phyloP scores from a whole-genome alignment of 1,284 basidiomycete genomes.

The Pascua guehoae region DNA sequence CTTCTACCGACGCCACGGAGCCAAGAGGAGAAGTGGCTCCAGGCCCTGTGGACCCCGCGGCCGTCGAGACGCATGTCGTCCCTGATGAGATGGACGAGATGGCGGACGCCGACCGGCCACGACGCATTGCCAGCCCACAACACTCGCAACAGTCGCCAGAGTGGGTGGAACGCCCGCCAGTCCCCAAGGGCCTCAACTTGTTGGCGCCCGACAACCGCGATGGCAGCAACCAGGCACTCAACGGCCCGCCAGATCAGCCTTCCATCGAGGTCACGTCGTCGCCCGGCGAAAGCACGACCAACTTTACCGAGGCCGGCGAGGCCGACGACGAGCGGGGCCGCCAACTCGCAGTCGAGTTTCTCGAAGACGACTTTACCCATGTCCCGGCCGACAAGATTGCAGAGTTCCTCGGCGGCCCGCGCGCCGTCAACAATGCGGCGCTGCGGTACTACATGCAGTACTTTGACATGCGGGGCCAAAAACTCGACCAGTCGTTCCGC shows the following conservation, averaged over 20 bases:
- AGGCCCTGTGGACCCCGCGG: neutral
- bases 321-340: slow-evolving; percentile 61
- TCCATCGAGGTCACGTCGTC: slow-evolving; percentile 16
- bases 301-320: slow-evolving; percentile 11
- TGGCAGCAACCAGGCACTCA: no score
- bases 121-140: no score
- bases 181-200: neutral
- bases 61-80: slow-evolving; percentile 2
- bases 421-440: slow-evolving; percentile 68
- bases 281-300: slow-evolving; percentile 8
- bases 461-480: slow-evolving; percentile 79
- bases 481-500: slow-evolving; percentile 85
- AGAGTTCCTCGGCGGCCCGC: slow-evolving; percentile 87
- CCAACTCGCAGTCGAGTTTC: slow-evolving; percentile 72
- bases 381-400: slow-evolving; percentile 86
- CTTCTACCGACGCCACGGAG: no score
- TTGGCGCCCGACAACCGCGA: no score
- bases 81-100: neutral
- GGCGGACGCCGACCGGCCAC: no score
- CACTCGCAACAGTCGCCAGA: no score
- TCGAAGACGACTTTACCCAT: slow-evolving; percentile 82
- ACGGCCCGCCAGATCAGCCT: no score
- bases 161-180: no score
- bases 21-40: no score
- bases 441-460: slow-evolving; percentile 77